Evolutionary conservation across 495 filamentous ascomycete genomes (phyloP).

Genomic region (Podospora bellae-mahoneyi): DNA sequence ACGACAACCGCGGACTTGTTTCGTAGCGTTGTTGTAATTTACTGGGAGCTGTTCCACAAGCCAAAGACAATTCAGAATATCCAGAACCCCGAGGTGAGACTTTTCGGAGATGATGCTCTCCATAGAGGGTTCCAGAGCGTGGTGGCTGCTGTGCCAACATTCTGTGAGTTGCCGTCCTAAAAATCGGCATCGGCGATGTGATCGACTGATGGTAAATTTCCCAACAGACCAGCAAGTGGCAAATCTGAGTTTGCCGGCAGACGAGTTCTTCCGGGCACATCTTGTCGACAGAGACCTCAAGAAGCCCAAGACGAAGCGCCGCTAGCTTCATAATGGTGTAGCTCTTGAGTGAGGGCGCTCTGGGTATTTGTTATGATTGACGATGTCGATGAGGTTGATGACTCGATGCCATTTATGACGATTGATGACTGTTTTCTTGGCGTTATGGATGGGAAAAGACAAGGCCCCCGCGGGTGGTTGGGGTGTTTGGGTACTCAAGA

Average conservation of each 20-base stretch:
- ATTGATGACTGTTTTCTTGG: not conserved
- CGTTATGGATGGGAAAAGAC: not conserved
- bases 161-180: slow-evolving; percentile 21
- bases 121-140: slow-evolving; percentile 11
- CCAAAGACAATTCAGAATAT: slow-evolving; percentile 16
- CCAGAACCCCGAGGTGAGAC: slow-evolving; percentile 10
- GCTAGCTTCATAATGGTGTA: not conserved
- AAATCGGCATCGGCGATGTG: no score
- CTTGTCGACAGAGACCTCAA: slow-evolving; percentile 17
- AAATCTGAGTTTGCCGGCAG: slow-evolving; percentile 11
- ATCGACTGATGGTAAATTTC: slow-evolving; percentile 5
- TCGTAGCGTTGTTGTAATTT: slow-evolving; percentile 24
- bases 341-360: not conserved
- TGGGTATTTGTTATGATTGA: not conserved
- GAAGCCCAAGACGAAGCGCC: slow-evolving; percentile 3
- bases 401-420: not conserved
- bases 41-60: slow-evolving; percentile 23
- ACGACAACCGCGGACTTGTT: slow-evolving; percentile 21
- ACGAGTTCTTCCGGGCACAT: slow-evolving; percentile 17
- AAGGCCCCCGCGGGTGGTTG: not conserved
- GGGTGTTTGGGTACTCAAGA: not conserved
- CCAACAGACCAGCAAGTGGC: slow-evolving; percentile 8
- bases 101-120: slow-evolving; percentile 18
- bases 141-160: slow-evolving; percentile 18
- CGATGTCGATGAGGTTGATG: not conserved